Base-by-base conservation (phyloP, 805 yeast genomes). In the Teunomyces funiuensis region DNA sequence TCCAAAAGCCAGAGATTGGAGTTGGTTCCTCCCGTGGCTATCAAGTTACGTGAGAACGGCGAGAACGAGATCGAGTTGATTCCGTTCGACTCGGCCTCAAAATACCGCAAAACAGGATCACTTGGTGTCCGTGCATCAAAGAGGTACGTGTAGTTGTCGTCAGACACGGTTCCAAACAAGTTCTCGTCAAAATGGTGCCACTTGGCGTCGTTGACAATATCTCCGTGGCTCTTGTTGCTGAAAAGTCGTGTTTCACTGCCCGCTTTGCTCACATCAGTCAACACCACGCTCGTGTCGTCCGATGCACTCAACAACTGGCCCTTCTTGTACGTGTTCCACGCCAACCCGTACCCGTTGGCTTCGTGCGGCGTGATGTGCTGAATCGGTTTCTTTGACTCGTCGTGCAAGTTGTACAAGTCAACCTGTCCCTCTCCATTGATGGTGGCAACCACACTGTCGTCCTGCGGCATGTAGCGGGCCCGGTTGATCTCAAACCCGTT, bases 191-290 rank as follows among this genome's bases (percentile, higher is more conserved):
- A 69, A 18, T 65, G 58, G 51, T 83, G 85, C 88, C 90, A 86
- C 61, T 82, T 79, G 15, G 80, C 83, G 53, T 85, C 93, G 52
- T 86, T 86, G 10, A 86, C 88, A 26, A 83, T 81, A 48, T 79
- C 82, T 0, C 57, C 50, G 48, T 83, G 88, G 6, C 48, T 41
- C 5, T 44, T 40, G 31, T 55, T 48, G 22, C 47, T 37, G 31
- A 50, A 56, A 3, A 55, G 38, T 4, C 36, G n/a, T 11, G 15
- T 10, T 5, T 46, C 41, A 6, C 28, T 33, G 6, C n/a, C n/a
- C n/a, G 36, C 19, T 4, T 39, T 33, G 3, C 45, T 43, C 1
- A 75, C 61, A 50, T 84, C 85, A 76, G 89, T 80, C 2, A 83
- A 49, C 0, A 80, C 86, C 18, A 83, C 69, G 0, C 80, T 71